phyloP scores from a whole-genome alignment of 768 basidiomycete genomes.

The Leccinum imitatum region DNA sequence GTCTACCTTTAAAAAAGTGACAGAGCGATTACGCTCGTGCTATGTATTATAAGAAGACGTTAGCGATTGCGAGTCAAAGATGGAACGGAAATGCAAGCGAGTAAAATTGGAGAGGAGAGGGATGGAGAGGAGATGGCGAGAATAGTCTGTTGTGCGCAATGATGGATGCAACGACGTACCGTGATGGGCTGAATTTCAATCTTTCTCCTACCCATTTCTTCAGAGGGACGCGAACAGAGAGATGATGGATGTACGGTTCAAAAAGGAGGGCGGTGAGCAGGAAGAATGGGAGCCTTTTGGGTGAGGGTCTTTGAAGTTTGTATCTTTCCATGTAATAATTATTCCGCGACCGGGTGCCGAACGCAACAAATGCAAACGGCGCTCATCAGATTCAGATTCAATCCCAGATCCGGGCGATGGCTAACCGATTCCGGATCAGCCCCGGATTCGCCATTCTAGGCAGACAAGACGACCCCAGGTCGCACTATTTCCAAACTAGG shows the following conservation, averaged over 20 bases:
- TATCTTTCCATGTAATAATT: constrained; percentile 40
- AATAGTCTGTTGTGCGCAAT: constrained; percentile 17
- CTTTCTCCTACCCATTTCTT: constrained; percentile 70
- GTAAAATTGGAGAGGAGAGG: constrained; percentile 33
- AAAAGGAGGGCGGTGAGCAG: constrained; percentile 20
- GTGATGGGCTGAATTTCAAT: constrained; percentile 83
- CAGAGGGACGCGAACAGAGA: constrained; percentile 3
- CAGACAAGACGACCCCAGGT: background rate
- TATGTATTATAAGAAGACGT: constrained; percentile 47
- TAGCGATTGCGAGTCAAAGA: constrained; percentile 34
- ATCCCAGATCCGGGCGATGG: constrained; percentile 28
- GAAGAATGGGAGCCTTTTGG: constrained; percentile 35
- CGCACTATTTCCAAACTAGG: background rate
- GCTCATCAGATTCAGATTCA: constrained; percentile 31
- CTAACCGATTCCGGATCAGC: constrained; percentile 25
- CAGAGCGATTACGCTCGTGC: constrained; percentile 90
- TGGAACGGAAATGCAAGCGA: constrained; percentile 23
- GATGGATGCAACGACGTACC: constrained; percentile 43
- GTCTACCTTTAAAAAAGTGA: constrained; percentile 85
- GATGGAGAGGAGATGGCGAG: constrained; percentile 13
- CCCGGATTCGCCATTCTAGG: constrained; percentile 26
- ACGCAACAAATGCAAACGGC: constrained; percentile 36
- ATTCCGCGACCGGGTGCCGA: constrained; percentile 41
- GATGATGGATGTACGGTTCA: constrained; percentile 22
- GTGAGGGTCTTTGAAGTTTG: constrained; percentile 32